Conservation (phyloP, 805 yeast genomes). For the Metschnikowia dekortorum region DNA sequence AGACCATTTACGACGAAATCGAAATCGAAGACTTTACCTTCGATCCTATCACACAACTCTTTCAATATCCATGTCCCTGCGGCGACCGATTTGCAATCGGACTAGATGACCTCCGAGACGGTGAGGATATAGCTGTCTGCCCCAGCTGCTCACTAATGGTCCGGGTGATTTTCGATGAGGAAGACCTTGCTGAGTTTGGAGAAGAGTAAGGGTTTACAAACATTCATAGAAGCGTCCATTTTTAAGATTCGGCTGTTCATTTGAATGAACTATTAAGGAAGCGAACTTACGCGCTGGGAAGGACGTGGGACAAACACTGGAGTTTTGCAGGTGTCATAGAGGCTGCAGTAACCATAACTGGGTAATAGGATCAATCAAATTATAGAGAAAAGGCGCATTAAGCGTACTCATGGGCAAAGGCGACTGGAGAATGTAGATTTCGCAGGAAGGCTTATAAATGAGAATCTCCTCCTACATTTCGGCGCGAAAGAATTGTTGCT, state of each 20-base stretch:
- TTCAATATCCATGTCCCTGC: slow-evolving; percentile 97
- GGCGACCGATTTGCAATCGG: slow-evolving; percentile 90
- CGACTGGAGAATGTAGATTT: too few species aligned
- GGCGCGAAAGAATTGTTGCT: too few species aligned
- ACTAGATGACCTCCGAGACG: slow-evolving; percentile 81
- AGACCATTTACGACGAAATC: slow-evolving; percentile 81
- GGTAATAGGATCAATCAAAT: neutral
- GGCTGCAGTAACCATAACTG: neutral
- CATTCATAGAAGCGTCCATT: too few species aligned
- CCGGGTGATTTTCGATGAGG: slow-evolving; percentile 79
- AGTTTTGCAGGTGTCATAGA: neutral
- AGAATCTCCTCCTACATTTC: too few species aligned
- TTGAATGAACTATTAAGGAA: neutral
- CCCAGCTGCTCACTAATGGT: slow-evolving; percentile 95
- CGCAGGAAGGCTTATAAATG: too few species aligned
- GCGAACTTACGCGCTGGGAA: neutral
- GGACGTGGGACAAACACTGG: neutral
- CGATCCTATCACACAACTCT: slow-evolving; percentile 75
- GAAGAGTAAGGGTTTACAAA: neutral
- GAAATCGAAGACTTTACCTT: slow-evolving; percentile 96
- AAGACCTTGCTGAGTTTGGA: slow-evolving; percentile 45
- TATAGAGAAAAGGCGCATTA: neutral
- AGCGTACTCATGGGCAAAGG: neutral
- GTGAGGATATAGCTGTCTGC: slow-evolving; percentile 92
- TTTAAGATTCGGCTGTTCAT: too few species aligned